Evolutionary conservation across 2,329 filamentous ascomycete species (phyloP).

Genomic region (Coniochaeta ligniaria): DNA sequence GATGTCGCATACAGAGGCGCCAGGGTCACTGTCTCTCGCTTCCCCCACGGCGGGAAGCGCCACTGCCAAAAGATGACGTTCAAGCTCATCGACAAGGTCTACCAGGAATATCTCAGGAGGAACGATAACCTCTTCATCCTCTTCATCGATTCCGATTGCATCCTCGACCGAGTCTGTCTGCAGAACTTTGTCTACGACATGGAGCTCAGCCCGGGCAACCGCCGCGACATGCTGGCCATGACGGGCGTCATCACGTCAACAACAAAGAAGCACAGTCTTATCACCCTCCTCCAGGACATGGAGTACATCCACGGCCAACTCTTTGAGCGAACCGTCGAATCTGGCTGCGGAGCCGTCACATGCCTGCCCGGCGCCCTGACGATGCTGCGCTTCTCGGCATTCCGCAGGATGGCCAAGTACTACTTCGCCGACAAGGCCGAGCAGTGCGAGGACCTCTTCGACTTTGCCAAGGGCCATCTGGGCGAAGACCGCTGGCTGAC

Average conservation of each 20-base stretch:
- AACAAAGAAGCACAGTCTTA: conserved; percentile 77
- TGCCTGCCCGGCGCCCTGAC: conserved; percentile 93
- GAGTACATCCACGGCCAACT: conserved; percentile 97
- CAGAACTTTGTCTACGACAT: conserved; percentile 99
- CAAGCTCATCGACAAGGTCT: conserved; percentile 88
- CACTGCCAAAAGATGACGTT: conserved; percentile 92
- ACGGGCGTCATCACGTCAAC: conserved; percentile 96
- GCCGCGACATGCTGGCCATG: conserved; percentile 92
- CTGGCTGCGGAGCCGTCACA: conserved; percentile 86
- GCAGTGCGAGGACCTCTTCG: conserved; percentile 91
- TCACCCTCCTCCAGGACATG: conserved; percentile 94
- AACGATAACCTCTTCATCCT: conserved; percentile 93
- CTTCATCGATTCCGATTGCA: conserved; percentile 97
- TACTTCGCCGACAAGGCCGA: conserved; percentile 98
- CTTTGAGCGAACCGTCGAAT: conserved; percentile 93
- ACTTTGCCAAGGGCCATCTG: conserved; percentile 91
- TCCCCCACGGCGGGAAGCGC: conserved; percentile 88
- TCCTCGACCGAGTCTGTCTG: conserved; percentile 81
- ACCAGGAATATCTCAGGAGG: conserved; percentile 74
- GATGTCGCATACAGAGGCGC: conserved; percentile 79
- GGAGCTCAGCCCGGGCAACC: conserved; percentile 91
- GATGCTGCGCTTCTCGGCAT: conserved; percentile 91
- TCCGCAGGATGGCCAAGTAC: conserved; percentile 94
- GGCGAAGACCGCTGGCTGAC: conserved; percentile 97
- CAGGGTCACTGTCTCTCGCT: conserved; percentile 84